phyloP scores from a whole-genome alignment of 805 yeast genomes.

The Teunomyces atbi region DNA sequence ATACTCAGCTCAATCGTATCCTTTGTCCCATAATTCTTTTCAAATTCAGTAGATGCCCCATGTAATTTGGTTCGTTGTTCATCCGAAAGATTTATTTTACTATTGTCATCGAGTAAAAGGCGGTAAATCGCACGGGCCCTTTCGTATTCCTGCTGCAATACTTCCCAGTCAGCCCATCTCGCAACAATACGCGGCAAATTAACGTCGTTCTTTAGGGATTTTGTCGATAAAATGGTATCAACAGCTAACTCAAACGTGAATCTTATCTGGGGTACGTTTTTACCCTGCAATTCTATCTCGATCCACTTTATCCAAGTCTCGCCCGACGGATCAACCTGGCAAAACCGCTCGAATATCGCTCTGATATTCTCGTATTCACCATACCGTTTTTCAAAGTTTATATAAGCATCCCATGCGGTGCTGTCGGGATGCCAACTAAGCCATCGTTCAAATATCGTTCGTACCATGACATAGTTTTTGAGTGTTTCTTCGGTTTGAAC shows the following conservation, averaged over 20 bases:
- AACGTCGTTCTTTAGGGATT: slow-evolving; percentile 16
- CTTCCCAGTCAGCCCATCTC: slow-evolving; percentile 74
- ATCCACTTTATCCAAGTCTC: slow-evolving; percentile 77
- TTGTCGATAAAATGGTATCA: slow-evolving; percentile 30
- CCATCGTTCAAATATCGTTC: slow-evolving; percentile 78
- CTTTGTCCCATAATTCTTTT: slow-evolving; percentile 60
- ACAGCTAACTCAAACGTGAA: slow-evolving; percentile 66
- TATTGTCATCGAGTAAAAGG: slow-evolving; percentile 37
- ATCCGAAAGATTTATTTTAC: slow-evolving; percentile 22
- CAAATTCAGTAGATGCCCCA: slow-evolving; percentile 50
- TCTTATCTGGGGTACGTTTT: slow-evolving; percentile 48
- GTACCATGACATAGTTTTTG: slow-evolving; percentile 57
- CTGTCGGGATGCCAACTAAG: slow-evolving; percentile 67
- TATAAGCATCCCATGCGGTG: slow-evolving; percentile 72
- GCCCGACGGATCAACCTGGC: slow-evolving; percentile 43
- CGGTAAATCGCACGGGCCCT: slow-evolving; percentile 59
- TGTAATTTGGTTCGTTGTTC: slow-evolving; percentile 36
- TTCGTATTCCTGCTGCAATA: slow-evolving; percentile 55
- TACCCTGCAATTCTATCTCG: slow-evolving; percentile 53
- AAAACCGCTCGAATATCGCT: slow-evolving; percentile 52
- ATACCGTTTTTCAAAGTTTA: slow-evolving; percentile 71
- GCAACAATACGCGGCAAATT: slow-evolving; percentile 37
- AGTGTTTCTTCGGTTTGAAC: slow-evolving; percentile 79
- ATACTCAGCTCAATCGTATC: slow-evolving; percentile 54
- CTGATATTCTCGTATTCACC: slow-evolving; percentile 56